Evolutionary conservation across 2,329 filamentous ascomycete genomes (phyloP), one percentile per base, ranked within the genome.

Genomic region (Fusarium lyarnte): DNA sequence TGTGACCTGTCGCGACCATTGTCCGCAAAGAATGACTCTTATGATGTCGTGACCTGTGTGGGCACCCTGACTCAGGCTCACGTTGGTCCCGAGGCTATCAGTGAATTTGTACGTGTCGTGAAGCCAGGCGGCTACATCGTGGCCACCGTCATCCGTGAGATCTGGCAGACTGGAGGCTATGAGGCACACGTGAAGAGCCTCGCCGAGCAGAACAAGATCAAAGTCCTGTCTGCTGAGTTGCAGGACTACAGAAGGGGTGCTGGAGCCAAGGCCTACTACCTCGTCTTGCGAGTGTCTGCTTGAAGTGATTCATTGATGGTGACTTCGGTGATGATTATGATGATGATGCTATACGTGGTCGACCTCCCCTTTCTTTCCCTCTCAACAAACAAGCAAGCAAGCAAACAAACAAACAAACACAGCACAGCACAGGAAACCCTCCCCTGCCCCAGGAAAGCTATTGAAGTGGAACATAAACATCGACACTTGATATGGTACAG

Each of bases 31-130:
- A 81, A 85, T 66, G 79, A 80, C 14, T 79, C 78, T 5, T 89
- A 88, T 70, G 86, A 88, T 55, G 83, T 84, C 8, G 81, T 89
- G 23, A 83, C 84, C 3, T 89, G 87, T 78, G 83, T 85, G 29
- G 87, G 87, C 31, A 89, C 87, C 6, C 84, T 89, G 67, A 89
- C 88, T 1, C 82, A 85, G 58, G 86, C 86, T 16, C 87, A 89
- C 69, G 84, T 89, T 39, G 87, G 87, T 2, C 86, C 87, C 1
- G 76, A 76, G 46, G 85, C 85, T 6, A 72, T 89, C 43, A 76
- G 80, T 27, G 87, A 89, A 74, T 84, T 89, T 53, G 80, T 87
- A 29, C 80, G 87, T 14, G 76, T 89, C 7, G 79, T 84, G 35
- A 86, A 84, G 78, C 80, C 72, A 16, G 81, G 80, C 8, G 87